A percentile compares a stretch with the other conserved stretches of the same genome.
phyloP scores from a whole-genome alignment of 805 yeast species.

The Candida loeiensis region DNA sequence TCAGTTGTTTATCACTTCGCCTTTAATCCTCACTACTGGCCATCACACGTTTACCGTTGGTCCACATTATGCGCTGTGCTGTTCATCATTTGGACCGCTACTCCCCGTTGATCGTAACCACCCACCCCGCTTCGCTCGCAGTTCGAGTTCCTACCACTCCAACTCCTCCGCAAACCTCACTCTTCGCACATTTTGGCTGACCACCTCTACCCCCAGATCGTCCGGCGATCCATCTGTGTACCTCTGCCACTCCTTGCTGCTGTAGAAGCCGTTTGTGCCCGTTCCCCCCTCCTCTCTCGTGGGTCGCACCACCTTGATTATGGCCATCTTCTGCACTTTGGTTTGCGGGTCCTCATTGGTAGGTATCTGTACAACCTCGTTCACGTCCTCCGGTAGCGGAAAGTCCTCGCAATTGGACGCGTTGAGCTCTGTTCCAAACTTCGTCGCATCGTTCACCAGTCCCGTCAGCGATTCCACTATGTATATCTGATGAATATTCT shows the following conservation, averaged over 20 bases:
- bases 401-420: conserved; percentile 60
- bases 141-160: conserved; percentile 27
- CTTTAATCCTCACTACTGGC: too few species aligned
- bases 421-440: conserved; percentile 66
- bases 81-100: too few species aligned
- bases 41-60: too few species aligned
- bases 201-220: conserved; percentile 23
- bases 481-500: conserved; percentile 32
- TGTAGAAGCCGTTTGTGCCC: conserved; percentile 27
- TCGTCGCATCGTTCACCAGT: conserved; percentile 57
- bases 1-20: not conserved
- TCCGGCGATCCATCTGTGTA: conserved; percentile 13
- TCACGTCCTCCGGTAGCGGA: conserved; percentile 54
- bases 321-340: conserved; percentile 35
- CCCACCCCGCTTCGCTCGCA: not conserved
- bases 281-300: conserved; percentile 11
- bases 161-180: conserved; percentile 34
- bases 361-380: conserved; percentile 61
- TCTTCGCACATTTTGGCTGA: conserved; percentile 15
- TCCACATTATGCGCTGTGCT: too few species aligned
- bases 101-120: too few species aligned
- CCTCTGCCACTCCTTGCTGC: conserved; percentile 24
- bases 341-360: conserved; percentile 27
- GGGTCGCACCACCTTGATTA: conserved; percentile 30
- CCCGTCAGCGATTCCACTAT: conserved; percentile 65